Evolutionary conservation across 2,329 filamentous ascomycete species (phyloP), one percentile per base, ranked within the genome.

Genomic region (Cordyceps tenuipes): DNA sequence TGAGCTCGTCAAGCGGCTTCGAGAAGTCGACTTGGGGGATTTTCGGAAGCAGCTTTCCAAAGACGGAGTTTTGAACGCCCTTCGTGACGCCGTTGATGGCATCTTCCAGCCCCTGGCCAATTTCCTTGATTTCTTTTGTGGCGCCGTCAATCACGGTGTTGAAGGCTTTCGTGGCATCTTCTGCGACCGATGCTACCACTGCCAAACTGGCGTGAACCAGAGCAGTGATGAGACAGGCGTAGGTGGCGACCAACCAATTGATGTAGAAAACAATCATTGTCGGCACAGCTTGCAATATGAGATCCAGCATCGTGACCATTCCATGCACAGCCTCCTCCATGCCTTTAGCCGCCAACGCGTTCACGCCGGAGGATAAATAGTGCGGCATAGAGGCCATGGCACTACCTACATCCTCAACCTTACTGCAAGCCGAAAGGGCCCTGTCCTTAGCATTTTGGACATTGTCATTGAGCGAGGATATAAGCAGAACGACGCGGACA

Each of bases 371-470:
- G 2, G 92, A 89, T 71, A 97, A 86, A 75, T 96, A 97, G 74
- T 97, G 89, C 61, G 94, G 94, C 91, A 97, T 96, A 43, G 94
- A 97, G 44, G 93, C 94, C 90, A 99, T 93, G 62, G 91, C 83
- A 71, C 91, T 97, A 64, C 93, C 94, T 66, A 96, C 84, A 66
- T 90, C 90, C 76, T 99, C 93, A 52, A 97, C 93, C 71, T 89
- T 89, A 61, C 87, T 91, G 73, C 94, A 99, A 64, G 93, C 91
- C 57, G 90, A 88, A 57, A 96, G 82, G 26, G 94, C 93, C 78
- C 96, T 86, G 60, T 77, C 74, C 72, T 91, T 88, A 52, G 94
- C 93, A 60, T 86, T 85, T 58, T 75, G 83, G 64, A 97, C 83
- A 70, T 92, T 86, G 66, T 84, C 79, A 70, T 91, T 81, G 64